Evolutionary conservation across 805 yeast species (phyloP), one percentile per base, ranked within the genome.

Genomic region (Monosporozyma aquatica): DNA sequence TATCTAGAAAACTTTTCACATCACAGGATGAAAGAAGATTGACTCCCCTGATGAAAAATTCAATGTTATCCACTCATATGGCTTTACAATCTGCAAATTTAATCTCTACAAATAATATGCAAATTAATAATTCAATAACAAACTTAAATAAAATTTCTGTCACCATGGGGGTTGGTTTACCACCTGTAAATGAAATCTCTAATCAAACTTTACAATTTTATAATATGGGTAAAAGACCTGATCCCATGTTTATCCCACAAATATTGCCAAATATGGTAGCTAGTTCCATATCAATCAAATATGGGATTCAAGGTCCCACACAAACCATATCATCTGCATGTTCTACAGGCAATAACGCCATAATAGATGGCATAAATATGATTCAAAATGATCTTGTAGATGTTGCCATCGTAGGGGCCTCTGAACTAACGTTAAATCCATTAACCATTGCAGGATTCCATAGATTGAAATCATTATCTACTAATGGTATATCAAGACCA

Each of bases 141-240:
- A 23, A 41, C 46, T 3, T 41, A 54, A 32, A 41, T 42, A 15
- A 48, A 53, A 15, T 44, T 45, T 24, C 48, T 53, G 3, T 94
- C 97, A 2, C 87, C n/a, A 75, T 90, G 7, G 98, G 97, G 1
- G 80, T 95, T 1, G 95, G 97, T 0, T 84, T 92, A 39, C 97
- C 97, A 0, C 84, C 95, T 2, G 71, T 90, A 38, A 78, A 77
- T 53, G 81, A 75, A 27, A 41, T 59, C 3, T 85, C 81, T 51
- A 62, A 86, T 1, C 69, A 76, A 11, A 67, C 69, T 2, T 75
- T 76, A 46, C 43, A 44, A 25, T 47, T 56, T 21, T 27, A 44
- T 5, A 53, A 60, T 15, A 49, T 55, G 3, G 63, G 67, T 7
- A 74, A 80, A 45, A 78, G 76, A 48, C 78, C 87, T 3, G 83